A percentile compares a stretch with the other conserved stretches of the same genome.
These are phyloP conservation scores for Serendipita sp. DNA, from an alignment of 768 basidiomycete species.

Conservation along the genomic window DNA sequence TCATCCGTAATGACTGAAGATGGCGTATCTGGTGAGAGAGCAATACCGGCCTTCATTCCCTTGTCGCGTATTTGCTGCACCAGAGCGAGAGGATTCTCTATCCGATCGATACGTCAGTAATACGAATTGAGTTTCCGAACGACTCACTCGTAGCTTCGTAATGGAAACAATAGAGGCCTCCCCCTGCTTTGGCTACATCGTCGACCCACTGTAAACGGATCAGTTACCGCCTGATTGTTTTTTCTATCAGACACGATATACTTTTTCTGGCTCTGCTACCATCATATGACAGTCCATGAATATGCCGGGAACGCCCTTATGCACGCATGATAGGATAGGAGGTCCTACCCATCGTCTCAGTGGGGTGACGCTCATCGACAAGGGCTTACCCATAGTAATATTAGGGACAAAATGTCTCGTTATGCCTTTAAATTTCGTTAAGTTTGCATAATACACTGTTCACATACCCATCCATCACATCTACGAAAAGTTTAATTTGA, in stretches of 20 bases:
- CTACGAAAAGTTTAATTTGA: conserved; percentile 23
- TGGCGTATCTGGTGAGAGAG: conserved; percentile 91
- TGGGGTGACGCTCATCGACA: neutral
- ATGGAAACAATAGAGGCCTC: conserved; percentile 91
- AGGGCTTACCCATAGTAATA: conserved; percentile 77
- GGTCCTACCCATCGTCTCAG: conserved; percentile 35
- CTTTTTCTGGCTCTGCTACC: conserved; percentile 87
- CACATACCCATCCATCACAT: conserved; percentile 91
- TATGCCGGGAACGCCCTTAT: conserved; percentile 77
- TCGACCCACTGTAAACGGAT: conserved; percentile 66
- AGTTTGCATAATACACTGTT: neutral
- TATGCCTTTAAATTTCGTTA: neutral
- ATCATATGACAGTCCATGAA: conserved; percentile 99
- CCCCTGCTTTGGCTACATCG: conserved; percentile 90
- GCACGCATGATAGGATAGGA: conserved; percentile 71
- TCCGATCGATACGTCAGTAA: neutral
- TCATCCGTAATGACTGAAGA: conserved; percentile 75
- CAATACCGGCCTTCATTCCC: conserved; percentile 87
- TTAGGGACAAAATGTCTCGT: conserved; percentile 92
- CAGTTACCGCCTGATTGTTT: neutral
- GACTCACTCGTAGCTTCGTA: conserved; percentile 75
- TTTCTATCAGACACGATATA: conserved; percentile 17
- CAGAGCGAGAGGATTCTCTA: conserved; percentile 57
- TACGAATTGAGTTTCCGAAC: neutral
- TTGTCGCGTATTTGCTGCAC: conserved; percentile 67